Conservation (phyloP, 78 protist species). For the Tieghemostelium lacteum region DNA sequence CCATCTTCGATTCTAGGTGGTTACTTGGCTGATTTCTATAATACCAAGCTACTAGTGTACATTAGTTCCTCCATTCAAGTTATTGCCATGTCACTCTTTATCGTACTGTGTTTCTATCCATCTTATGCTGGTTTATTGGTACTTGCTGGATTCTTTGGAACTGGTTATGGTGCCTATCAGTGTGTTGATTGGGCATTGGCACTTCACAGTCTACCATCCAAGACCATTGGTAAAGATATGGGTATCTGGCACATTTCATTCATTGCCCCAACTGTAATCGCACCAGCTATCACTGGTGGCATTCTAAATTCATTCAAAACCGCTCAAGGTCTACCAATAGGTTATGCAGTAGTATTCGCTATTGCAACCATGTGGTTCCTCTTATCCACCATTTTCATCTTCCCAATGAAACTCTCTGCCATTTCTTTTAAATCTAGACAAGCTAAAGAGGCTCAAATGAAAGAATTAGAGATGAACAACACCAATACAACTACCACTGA, state of each 20-base stretch:
- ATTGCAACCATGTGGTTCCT: constrained; percentile 39
- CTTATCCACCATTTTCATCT: constrained; percentile 48
- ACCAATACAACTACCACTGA: neutral
- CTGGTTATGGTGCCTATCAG: constrained; percentile 70
- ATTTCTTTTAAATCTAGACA: neutral
- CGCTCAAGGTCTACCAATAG: neutral
- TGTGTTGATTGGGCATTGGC: constrained; percentile 81
- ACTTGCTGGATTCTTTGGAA: constrained; percentile 37
- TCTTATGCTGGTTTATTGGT: constrained; percentile 28
- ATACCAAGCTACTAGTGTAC: constrained; percentile 49
- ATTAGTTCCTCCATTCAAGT: constrained; percentile 16
- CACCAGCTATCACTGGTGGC: constrained; percentile 37
- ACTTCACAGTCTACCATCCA: constrained; percentile 26
- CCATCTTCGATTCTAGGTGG: constrained; percentile 68
- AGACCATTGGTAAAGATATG: constrained; percentile 69
- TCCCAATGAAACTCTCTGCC: constrained; percentile 32
- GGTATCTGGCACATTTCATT: constrained; percentile 75
- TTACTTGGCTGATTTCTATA: constrained; percentile 42
- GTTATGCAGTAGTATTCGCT: constrained; percentile 27
- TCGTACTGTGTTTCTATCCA: constrained; percentile 2
- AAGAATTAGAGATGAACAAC: neutral
- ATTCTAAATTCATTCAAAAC: constrained; percentile 3
- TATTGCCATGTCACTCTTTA: constrained; percentile 8
- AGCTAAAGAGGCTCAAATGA: neutral
- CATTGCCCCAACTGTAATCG: constrained; percentile 44